phyloP scores from a whole-genome alignment of 1,284 basidiomycete genomes.

The Mycosarcoma mackinlayi region DNA sequence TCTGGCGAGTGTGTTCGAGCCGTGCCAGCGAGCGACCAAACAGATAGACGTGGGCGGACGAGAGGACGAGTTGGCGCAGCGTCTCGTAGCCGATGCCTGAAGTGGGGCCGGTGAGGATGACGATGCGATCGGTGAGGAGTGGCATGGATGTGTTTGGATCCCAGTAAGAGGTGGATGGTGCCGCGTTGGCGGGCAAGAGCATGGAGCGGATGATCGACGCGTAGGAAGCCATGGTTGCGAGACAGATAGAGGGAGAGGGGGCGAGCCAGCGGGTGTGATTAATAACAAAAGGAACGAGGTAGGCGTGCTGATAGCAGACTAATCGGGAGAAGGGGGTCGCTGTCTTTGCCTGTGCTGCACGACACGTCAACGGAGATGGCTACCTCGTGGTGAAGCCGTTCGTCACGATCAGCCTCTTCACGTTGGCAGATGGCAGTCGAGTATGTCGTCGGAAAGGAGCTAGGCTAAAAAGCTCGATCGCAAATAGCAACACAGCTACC shows the following conservation, averaged over 20 bases:
- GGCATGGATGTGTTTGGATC: slow-evolving; percentile 26
- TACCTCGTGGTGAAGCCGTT: too few species aligned
- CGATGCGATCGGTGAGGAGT: slow-evolving; percentile 36
- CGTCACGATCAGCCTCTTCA: too few species aligned
- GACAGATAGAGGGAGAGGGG: not conserved
- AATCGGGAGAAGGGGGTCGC: too few species aligned
- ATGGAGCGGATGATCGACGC: slow-evolving; percentile 20
- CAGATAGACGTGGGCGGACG: slow-evolving; percentile 58
- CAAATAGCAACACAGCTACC: too few species aligned
- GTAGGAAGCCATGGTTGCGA: slow-evolving; percentile 33
- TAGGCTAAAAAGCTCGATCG: too few species aligned
- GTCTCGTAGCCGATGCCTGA: slow-evolving; percentile 60
- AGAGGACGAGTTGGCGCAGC: slow-evolving; percentile 41
- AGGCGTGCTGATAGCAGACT: too few species aligned
- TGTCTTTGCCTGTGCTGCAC: too few species aligned
- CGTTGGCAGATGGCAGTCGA: too few species aligned
- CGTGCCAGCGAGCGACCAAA: slow-evolving; percentile 24
- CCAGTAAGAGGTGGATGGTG: slow-evolving; percentile 15
- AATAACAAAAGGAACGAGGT: too few species aligned
- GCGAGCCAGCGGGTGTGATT: not conserved
- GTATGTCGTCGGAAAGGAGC: too few species aligned
- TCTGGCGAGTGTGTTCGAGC: slow-evolving; percentile 9
- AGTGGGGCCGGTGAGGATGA: slow-evolving; percentile 61
- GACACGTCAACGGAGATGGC: too few species aligned
- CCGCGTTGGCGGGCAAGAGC: not conserved